phyloP scores from a whole-genome alignment of 23 red algal species.

The Gracilaria domingensis region DNA sequence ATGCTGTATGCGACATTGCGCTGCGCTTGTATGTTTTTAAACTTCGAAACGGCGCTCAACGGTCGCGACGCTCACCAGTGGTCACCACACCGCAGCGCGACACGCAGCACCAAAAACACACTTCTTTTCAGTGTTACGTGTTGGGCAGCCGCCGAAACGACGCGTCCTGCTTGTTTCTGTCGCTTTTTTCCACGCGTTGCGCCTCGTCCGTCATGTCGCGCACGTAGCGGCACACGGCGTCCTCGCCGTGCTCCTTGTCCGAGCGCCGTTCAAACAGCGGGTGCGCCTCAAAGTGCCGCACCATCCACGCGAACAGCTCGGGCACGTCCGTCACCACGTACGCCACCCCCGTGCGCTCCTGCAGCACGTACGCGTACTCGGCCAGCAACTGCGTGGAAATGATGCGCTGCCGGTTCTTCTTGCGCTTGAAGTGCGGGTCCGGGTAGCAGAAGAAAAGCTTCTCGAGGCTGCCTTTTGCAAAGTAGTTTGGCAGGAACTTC shows the following conservation, averaged over 20 bases:
- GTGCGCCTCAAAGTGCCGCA: conserved; percentile 61
- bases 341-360: conserved; percentile 52
- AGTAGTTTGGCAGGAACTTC: conserved; percentile 88
- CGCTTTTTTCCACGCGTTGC: conserved; percentile 78
- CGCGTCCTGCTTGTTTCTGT: conserved; percentile 76
- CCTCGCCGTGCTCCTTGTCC: conserved; percentile 45
- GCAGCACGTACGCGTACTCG: conserved; percentile 91
- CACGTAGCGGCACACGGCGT: conserved; percentile 66
- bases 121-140: conserved; percentile 17
- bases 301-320: conserved; percentile 96
- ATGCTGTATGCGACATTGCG: no score
- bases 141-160: conserved; percentile 59
- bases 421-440: conserved; percentile 97
- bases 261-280: conserved; percentile 77
- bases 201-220: conserved; percentile 91
- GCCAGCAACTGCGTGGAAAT: conserved; percentile 82
- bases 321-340: conserved; percentile 97
- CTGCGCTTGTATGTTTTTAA: conserved; percentile 2
- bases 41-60: no score
- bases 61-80: no score
- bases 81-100: no score
- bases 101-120: no score
- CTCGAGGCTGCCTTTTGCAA: conserved; percentile 70
- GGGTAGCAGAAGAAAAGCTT: conserved; percentile 97
- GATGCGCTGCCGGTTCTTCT: conserved; percentile 92